These are phyloP conservation scores for Mycena sanguinolenta DNA, from an alignment of 768 basidiomycete species.

Conservation along the genomic window DNA sequence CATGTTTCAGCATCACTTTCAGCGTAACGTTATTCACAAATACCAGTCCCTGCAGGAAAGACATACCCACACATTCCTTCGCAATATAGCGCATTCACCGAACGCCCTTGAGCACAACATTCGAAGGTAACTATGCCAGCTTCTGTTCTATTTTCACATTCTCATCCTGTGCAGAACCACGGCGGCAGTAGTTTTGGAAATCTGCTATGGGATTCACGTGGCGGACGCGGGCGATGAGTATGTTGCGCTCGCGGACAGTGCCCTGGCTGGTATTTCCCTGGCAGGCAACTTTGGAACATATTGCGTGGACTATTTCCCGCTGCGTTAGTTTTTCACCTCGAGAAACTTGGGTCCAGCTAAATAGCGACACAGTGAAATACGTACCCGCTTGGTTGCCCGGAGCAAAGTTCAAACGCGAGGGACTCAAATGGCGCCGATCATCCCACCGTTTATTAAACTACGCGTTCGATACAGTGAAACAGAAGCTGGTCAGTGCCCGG, in stretches of 20 bases:
- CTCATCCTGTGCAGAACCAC: constrained; percentile 9
- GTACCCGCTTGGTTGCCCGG: constrained; percentile 65
- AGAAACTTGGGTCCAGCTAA: not conserved
- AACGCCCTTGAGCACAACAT: constrained; percentile 22
- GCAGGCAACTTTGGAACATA: constrained; percentile 39
- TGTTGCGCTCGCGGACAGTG: constrained; percentile 42
- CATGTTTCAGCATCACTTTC: constrained; percentile 48
- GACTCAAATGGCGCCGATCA: constrained; percentile 50
- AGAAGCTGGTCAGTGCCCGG: constrained; percentile 41
- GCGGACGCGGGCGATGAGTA: constrained; percentile 42
- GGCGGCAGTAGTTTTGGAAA: constrained; percentile 37
- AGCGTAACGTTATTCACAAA: constrained; percentile 27
- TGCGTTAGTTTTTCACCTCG: constrained; percentile 8
- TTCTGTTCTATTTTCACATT: not conserved
- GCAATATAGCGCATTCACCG: constrained; percentile 41
- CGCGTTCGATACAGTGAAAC: constrained; percentile 50
- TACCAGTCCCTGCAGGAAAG: constrained; percentile 49
- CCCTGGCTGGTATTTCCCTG: constrained; percentile 37
- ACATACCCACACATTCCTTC: constrained; percentile 48
- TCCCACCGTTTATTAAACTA: constrained; percentile 52
- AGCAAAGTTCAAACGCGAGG: constrained; percentile 57
- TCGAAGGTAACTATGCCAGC: not conserved
- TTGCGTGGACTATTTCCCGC: constrained; percentile 37
- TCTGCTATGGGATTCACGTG: constrained; percentile 40
- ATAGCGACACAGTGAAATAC: constrained; percentile 49